Evolutionary conservation across 305 asterid species (phyloP), one percentile per base, ranked within the genome.

Genomic region (Rubia balearica): DNA sequence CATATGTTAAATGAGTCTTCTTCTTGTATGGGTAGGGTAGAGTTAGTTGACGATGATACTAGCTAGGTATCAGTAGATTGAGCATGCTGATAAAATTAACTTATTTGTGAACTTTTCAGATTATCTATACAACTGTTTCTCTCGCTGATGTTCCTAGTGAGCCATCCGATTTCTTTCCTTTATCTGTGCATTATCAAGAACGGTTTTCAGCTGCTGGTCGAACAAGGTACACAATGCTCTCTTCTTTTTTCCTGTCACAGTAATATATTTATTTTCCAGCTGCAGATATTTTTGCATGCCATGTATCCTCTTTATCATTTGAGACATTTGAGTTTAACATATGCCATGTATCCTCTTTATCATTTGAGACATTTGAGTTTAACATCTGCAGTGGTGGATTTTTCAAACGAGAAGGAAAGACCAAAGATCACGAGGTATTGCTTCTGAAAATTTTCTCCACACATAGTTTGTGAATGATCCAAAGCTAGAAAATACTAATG

Each of bases 141-240:
- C 70, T 91, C 83, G 81, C 89, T 72, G 99, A 94, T 79, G 88
- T 79, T 81, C 97, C 96, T 41, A 85, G 90, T 42, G 99, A 94
- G 86, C 98, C 99, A 77, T 86, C 96, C 67, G 99, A 91, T 80
- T 94, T 94, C 83, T 94, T 88, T 77, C 99, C 99, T 61, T 89
- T 94, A 61, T 85, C 88, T 77, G 99, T 94, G 67, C 66, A 91
- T 81, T 91, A 91, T 85, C 98, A 94, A 91, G 96, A 94, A 83
- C 86, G 93, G 51, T 91, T 94, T 80, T 94, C 97, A 51, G 98
- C 99, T 66, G 98, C 96, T 77, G 99, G 99, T 76, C 86, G 94
- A 71, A 94, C 99, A 12, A 90, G 96, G 98, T 87, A 73, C 77
- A 67, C 45, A 43, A 55, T 45, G 11, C 27, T 22, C 27, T 56